These are phyloP conservation scores for Rubroboletus pulcherrimus DNA, from an alignment of 768 basidiomycete genomes.

Conservation along the genomic window DNA sequence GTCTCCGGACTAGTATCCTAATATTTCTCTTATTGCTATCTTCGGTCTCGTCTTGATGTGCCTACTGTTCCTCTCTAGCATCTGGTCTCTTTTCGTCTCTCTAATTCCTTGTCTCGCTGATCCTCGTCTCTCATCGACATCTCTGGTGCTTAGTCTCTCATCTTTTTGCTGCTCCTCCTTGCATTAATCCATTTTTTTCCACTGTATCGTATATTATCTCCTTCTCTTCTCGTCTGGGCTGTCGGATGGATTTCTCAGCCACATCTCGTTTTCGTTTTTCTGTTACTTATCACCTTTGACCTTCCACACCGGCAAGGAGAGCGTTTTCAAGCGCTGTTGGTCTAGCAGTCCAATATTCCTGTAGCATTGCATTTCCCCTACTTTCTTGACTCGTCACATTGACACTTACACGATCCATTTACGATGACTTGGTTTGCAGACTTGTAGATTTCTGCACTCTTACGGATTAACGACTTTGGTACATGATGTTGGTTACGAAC, in stretches of 20 bases:
- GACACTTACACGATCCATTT: slow-evolving; percentile 12
- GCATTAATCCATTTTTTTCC: slow-evolving; percentile 27
- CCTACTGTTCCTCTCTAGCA: slow-evolving; percentile 19
- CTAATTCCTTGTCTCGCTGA: slow-evolving; percentile 8
- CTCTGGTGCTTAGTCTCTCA: slow-evolving; percentile 10
- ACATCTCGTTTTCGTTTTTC: slow-evolving; percentile 13
- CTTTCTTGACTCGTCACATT: slow-evolving; percentile 13
- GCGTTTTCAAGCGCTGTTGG: slow-evolving; percentile 28
- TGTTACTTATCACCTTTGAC: slow-evolving; percentile 36
- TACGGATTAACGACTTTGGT: slow-evolving; percentile 20
- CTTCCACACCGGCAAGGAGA: slow-evolving; percentile 35
- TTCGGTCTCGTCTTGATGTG: slow-evolving; percentile 25
- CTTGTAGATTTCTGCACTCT: slow-evolving; percentile 32
- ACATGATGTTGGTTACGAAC: slow-evolving; percentile 25
- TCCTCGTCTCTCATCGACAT: slow-evolving; percentile 9
- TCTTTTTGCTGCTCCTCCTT: slow-evolving; percentile 30
- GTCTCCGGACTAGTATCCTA: slow-evolving; percentile 30
- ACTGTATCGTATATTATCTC: slow-evolving; percentile 31
- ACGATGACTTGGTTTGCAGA: slow-evolving; percentile 21
- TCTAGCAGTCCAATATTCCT: slow-evolving; percentile 27
- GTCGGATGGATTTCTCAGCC: slow-evolving; percentile 33
- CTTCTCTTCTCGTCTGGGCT: slow-evolving; percentile 26
- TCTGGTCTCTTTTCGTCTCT: slow-evolving; percentile 4
- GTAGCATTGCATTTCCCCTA: slow-evolving; percentile 34
- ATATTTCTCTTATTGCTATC: slow-evolving; percentile 35